Conservation (phyloP, 768 basidiomycete species). For the Suillus sp. region DNA sequence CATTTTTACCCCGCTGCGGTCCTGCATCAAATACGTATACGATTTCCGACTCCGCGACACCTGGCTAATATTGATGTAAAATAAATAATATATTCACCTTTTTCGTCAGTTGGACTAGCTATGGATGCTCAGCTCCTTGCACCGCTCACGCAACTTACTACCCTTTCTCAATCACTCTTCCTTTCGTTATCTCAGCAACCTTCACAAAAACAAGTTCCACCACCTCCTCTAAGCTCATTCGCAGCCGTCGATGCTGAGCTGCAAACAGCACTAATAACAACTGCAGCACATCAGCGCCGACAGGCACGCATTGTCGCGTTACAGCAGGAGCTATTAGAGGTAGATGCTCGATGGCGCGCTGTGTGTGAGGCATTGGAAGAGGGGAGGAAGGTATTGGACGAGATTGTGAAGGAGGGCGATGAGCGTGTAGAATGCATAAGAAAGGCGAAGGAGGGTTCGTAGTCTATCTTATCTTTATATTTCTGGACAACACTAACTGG, state of each 20-base stretch:
- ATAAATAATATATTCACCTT: constrained; percentile 5
- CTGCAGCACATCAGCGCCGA: constrained; percentile 72
- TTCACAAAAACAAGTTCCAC: constrained; percentile 59
- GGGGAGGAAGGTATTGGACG: constrained; percentile 70
- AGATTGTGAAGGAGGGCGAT: constrained; percentile 74
- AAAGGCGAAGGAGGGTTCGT: constrained; percentile 68
- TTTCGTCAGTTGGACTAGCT: neutral
- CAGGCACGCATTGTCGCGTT: constrained; percentile 74
- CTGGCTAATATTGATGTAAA: neutral
- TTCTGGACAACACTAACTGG: constrained; percentile 4
- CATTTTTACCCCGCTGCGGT: neutral
- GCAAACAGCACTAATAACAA: constrained; percentile 62
- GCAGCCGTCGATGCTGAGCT: constrained; percentile 50
- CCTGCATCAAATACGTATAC: neutral
- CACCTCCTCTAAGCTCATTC: constrained; percentile 57
- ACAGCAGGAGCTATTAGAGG: constrained; percentile 66
- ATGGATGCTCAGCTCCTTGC: constrained; percentile 57
- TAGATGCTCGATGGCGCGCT: constrained; percentile 69
- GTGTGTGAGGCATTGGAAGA: constrained; percentile 66
- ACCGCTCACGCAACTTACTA: constrained; percentile 64
- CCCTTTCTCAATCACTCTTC: constrained; percentile 67
- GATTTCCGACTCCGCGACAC: neutral
- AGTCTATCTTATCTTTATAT: neutral
- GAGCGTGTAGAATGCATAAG: constrained; percentile 69
- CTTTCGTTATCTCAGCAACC: constrained; percentile 60